Conservation (phyloP, 176 grass and related monocot genomes). For the Phoenix roebelenii region DNA sequence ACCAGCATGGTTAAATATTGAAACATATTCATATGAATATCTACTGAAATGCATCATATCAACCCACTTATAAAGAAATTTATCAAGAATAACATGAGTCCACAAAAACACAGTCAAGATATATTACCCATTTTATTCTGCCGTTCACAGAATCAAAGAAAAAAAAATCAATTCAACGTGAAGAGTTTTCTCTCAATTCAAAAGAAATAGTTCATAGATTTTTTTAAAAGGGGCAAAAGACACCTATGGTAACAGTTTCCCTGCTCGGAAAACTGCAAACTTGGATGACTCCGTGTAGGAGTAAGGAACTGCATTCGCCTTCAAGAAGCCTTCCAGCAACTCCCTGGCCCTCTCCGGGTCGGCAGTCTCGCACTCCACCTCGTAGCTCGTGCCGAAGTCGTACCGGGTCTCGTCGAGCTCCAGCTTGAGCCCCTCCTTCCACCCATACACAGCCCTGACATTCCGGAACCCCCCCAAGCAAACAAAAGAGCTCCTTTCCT, state of each 20-base stretch:
- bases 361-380: conserved; percentile 72
- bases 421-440: conserved; percentile 42
- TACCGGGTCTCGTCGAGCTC: conserved; percentile 78
- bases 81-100: no score
- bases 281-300: conserved; percentile 54
- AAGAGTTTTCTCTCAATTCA: no score
- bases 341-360: conserved; percentile 52
- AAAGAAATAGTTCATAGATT: no score
- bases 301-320: conserved; percentile 48
- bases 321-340: conserved; percentile 51
- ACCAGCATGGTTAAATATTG: no score
- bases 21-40: no score
- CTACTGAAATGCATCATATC: no score
- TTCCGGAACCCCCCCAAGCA: conserved; percentile 85
- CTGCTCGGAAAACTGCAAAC: conserved; percentile 62
- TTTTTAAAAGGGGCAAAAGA: background rate
- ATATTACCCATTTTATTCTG: no score
- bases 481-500: conserved; percentile 22
- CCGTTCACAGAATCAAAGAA: no score
- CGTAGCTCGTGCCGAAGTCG: conserved; percentile 60
- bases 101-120: no score
- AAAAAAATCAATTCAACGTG: no score
- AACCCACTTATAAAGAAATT: no score
- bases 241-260: conserved; percentile 54
- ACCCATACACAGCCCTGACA: conserved; percentile 55